A percentile compares a stretch with the other conserved stretches of the same genome.
phyloP scores from a whole-genome alignment of 1,284 basidiomycete genomes.

The Coniophora puteana region DNA sequence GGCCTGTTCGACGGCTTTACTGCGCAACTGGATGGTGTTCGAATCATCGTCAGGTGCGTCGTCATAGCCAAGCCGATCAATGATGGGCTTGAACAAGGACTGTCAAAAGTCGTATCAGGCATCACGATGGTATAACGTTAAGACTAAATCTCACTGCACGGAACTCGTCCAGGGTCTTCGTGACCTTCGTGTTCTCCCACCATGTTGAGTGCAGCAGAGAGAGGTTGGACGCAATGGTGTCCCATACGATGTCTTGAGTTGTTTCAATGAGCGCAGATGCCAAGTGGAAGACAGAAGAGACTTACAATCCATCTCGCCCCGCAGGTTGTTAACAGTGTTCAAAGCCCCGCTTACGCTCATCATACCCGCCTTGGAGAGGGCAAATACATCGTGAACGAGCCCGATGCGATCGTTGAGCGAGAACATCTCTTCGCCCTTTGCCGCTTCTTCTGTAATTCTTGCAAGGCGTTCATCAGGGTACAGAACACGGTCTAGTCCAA shows the following conservation, averaged over 20 bases:
- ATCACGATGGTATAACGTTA: not conserved
- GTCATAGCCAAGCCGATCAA: conserved; percentile 79
- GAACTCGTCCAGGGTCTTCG: conserved; percentile 62
- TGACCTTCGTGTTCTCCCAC: conserved; percentile 78
- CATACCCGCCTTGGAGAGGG: conserved; percentile 80
- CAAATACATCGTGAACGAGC: conserved; percentile 78
- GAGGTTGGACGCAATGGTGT: conserved; percentile 57
- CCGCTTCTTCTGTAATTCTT: conserved; percentile 79
- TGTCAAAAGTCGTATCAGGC: conserved; percentile 24
- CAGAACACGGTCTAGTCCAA: conserved; percentile 78
- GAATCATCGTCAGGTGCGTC: conserved; percentile 67
- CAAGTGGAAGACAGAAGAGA: conserved; percentile 10
- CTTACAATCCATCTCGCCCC: conserved; percentile 74
- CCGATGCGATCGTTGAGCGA: conserved; percentile 86
- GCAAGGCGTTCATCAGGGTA: conserved; percentile 82
- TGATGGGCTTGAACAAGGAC: conserved; percentile 77
- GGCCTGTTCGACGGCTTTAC: conserved; percentile 69
- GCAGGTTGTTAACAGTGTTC: conserved; percentile 65
- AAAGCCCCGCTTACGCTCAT: conserved; percentile 75
- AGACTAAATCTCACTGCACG: conserved; percentile 55
- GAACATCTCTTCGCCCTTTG: conserved; percentile 63
- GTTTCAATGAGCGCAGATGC: too few relatives aligned
- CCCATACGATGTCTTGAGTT: conserved; percentile 82
- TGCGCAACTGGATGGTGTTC: conserved; percentile 75
- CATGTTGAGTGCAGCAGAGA: conserved; percentile 63